These are phyloP conservation scores for Triglochin maritima DNA, from an alignment of 106 monocot genomes.

Conservation along the genomic window DNA sequence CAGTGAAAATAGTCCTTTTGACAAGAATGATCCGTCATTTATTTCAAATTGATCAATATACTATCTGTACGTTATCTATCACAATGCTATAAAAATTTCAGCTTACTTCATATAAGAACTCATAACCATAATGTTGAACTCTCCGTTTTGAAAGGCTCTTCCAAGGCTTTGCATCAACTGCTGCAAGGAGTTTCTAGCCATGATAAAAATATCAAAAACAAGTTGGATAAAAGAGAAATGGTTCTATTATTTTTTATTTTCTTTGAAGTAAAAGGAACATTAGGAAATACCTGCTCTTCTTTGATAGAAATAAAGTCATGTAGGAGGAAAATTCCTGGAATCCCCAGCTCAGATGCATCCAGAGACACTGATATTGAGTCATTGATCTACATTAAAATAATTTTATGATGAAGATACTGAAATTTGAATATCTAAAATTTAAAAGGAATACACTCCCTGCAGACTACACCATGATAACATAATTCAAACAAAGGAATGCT, in stretches of 20 bases:
- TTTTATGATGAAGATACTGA: background rate
- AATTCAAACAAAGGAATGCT: too few species aligned
- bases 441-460: background rate
- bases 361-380: conserved; percentile 40
- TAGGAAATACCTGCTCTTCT: conserved; percentile 55
- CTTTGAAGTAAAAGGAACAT: too few species aligned
- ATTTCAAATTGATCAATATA: too few species aligned
- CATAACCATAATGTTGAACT: conserved; percentile 98
- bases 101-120: conserved; percentile 83
- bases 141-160: conserved; percentile 79
- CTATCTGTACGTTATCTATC: too few species aligned
- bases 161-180: conserved; percentile 77
- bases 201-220: too few species aligned
- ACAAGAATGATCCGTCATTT: too few species aligned
- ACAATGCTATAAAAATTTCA: background rate
- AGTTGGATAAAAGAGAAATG: too few species aligned
- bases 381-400: conserved; percentile 10
- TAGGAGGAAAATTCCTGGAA: conserved; percentile 66
- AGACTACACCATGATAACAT: too few species aligned
- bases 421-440: background rate
- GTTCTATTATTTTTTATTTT: too few species aligned
- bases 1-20: too few species aligned
- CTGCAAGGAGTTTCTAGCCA: conserved; percentile 57
- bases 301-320: conserved; percentile 58
- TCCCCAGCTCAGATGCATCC: conserved; percentile 50